Base-by-base conservation (phyloP, 306 rosid genomes). In the Leucaena leucocephala region DNA sequence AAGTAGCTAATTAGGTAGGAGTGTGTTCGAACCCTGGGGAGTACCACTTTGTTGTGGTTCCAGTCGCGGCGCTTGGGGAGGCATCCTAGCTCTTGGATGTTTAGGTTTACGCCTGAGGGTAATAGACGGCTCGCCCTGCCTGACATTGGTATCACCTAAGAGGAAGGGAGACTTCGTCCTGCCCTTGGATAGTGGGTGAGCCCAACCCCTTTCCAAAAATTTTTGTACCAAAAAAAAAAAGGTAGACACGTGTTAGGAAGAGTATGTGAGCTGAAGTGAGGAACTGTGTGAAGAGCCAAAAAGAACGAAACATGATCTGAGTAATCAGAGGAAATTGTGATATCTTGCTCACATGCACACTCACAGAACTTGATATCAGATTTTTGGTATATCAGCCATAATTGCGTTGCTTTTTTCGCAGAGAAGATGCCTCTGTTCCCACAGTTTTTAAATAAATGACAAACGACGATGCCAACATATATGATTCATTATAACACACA, bases 401-500 rank as follows among this genome's bases (percentile, higher is more conserved):
- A 61, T 15, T 49, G 64, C 45, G 38, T 27, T 36, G 36, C 39
- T 70, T 49, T 46, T 75, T 55, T 36, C 35, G 40, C 39, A 59
- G 79, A 42, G 70, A 72, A 59, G 48, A 72, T 81, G 84, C 65
- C 74, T 77, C 13, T 86, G 87, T 78, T 78, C 34, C 80, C 44
- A 46, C 80, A 15, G 49, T 75, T 75, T 72, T 80, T 80, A 55
- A 75, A 87, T 81, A 83, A 46, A 35, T 80, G 80, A 72, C 90
- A 86, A 85, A 83, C 46, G 22, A 43, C 39, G 48, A 66, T 81
- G 72, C 35, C 57, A 42, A 68, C 74, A 65, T 66, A 62, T 63
- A 81, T 82, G 43, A 40, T 6, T 40, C 0, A 27, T 27, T 27
- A 27, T 27, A 1, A 27, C 43, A 40, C 43, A 5, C 33, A 8